A percentile compares a stretch with the other conserved stretches of the same genome.
Conservation (phyloP, 164 flowering plant genomes). For the Magnolia kwangsiensis region DNA sequence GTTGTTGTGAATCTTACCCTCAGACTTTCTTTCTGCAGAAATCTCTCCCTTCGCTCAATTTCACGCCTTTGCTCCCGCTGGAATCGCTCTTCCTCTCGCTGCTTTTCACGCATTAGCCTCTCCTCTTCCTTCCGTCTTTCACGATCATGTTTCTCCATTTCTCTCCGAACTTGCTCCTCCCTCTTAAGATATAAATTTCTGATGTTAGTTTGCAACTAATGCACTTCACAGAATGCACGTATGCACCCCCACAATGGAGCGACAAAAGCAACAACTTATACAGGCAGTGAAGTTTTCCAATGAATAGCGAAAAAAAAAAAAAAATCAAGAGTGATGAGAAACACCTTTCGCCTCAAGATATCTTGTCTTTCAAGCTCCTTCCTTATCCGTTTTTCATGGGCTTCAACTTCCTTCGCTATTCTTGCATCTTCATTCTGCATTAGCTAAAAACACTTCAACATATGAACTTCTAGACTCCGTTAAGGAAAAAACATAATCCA, state of each 20-base stretch:
- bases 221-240: background rate
- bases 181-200: slow-evolving; percentile 32
- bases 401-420: slow-evolving; percentile 81
- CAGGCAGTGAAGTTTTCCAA: background rate
- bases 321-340: background rate
- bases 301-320: background rate
- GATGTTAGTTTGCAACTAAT: slow-evolving; percentile 11
- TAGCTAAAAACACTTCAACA: slow-evolving; percentile 1
- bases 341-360: slow-evolving; percentile 75
- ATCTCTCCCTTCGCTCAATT: slow-evolving; percentile 74
- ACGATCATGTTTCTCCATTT: slow-evolving; percentile 90
- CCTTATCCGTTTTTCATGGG: slow-evolving; percentile 78
- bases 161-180: slow-evolving; percentile 87
- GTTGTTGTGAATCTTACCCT: slow-evolving; percentile 43
- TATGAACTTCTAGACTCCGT: background rate
- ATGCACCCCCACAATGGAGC: background rate
- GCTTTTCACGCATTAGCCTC: slow-evolving; percentile 81
- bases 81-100: slow-evolving; percentile 78
- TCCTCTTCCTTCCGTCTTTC: slow-evolving; percentile 94
- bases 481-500: background rate
- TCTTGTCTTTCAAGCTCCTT: slow-evolving; percentile 93
- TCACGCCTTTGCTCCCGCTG: slow-evolving; percentile 88
- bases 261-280: background rate
- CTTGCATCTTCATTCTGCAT: slow-evolving; percentile 80
- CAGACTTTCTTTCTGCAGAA: slow-evolving; percentile 65